Base-by-base conservation (phyloP, 306 rosid genomes). In the Parietaria judaica region DNA sequence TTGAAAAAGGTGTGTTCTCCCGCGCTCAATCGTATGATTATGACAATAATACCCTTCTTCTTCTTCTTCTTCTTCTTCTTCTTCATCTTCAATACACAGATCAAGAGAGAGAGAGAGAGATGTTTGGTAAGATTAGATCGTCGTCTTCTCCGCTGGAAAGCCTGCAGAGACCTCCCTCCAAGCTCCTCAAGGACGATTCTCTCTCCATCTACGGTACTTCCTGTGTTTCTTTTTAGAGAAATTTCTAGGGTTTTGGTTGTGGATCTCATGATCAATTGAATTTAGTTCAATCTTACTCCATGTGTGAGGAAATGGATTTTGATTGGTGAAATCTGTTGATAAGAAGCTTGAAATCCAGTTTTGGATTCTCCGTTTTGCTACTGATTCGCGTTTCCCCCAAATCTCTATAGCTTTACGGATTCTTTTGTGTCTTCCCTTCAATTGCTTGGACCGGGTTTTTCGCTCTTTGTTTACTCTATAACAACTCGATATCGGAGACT, bases 111-210 rank as follows among this genome's bases (percentile, higher is more conserved):
- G 52, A 35, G 66, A 51, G 54, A 36, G 54, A 65, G 12, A 88
- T 92, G 99, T 84, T 92, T 48, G 99, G 99, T 56, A 82, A 74
- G 64, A 70, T 88, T 51, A 82, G 99, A 65, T 73, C 86, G 15
- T 78, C 89, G 5, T 51, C 88, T 54, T 77, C 84, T 17, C 80
- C 96, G 15, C 62, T 67, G 10, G 96, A 88, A n/a, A 73, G 58
- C 72, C 79, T 86, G 64, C 92, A 88, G 68, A 78, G 83, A 52
- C 70, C 79, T 53, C 78, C 90, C 6, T 86, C 87, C 67, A 84
- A 88, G 85, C 65, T 92, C 72, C 77, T 79, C 64, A 92, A 82
- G 59, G 83, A 88, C 17, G 95, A 86, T 14, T 66, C 85, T 51
- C 75, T 86, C 79, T 92, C 99, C 63, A 75, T 88, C 61, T 92